Percentiles rank a stretch among this genome's conserved stretches.
Conservation (phyloP, 2,329 filamentous ascomycete species). For the Diaporthe ilicicola region DNA sequence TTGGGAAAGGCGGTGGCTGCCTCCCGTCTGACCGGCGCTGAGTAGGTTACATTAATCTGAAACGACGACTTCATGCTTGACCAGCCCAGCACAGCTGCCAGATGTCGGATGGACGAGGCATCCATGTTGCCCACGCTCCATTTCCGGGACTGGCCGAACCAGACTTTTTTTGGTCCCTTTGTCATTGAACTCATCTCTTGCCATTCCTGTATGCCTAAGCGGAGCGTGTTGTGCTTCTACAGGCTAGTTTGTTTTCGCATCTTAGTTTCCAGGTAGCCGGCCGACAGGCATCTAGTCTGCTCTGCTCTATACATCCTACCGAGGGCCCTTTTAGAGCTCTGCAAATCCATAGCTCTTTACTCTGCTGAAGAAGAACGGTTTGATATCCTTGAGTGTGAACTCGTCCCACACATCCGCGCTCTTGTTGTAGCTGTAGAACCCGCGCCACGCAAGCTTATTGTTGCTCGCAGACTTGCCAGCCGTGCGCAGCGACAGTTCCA, state of each 20-base stretch:
- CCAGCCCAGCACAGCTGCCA: conserved; percentile 3
- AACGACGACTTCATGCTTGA: conserved; percentile 20
- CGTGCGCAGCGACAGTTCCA: conserved; percentile 77
- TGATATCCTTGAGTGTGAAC: conserved; percentile 71
- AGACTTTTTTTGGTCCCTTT: neutral
- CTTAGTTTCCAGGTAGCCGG: neutral
- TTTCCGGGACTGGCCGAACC: conserved; percentile 21
- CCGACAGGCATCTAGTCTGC: neutral
- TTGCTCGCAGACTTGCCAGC: conserved; percentile 73
- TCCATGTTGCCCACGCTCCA: conserved; percentile 3
- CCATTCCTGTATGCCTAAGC: neutral
- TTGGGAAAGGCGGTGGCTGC: neutral
- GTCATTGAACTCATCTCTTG: neutral
- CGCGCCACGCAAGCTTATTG: conserved; percentile 88
- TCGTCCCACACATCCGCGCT: conserved; percentile 90
- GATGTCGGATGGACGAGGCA: conserved; percentile 13
- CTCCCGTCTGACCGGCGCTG: conserved; percentile 8
- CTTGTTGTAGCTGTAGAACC: conserved; percentile 90
- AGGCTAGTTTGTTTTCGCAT: neutral
- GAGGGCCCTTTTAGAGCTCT: conserved; percentile 38
- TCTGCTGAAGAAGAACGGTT: conserved; percentile 73
- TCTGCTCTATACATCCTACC: neutral
- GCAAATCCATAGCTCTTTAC: conserved; percentile 69
- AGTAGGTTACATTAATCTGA: conserved; percentile 18
- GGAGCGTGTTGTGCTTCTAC: neutral